Evolutionary conservation across 768 basidiomycete genomes (phyloP).

Genomic region (Coprinellus aureogranulatus): DNA sequence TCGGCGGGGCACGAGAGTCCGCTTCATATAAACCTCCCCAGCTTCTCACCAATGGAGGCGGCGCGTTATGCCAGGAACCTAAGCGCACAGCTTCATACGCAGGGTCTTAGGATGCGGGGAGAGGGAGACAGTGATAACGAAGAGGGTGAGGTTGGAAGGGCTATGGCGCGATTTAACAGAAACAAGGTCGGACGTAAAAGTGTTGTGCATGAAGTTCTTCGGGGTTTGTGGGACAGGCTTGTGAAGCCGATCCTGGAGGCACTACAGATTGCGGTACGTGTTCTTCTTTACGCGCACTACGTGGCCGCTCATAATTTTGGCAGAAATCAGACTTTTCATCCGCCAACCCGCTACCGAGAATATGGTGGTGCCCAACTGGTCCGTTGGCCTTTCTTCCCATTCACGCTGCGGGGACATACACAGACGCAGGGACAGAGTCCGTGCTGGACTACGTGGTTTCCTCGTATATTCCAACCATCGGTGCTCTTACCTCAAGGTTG

Average conservation of each 20-base stretch:
- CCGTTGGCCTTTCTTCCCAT: slow-evolving; percentile 6
- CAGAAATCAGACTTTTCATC: neutral
- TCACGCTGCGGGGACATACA: slow-evolving; percentile 5
- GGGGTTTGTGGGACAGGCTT: neutral
- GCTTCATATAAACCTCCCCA: neutral
- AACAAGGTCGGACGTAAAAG: neutral
- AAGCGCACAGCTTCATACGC: neutral
- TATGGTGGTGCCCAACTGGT: slow-evolving; percentile 4
- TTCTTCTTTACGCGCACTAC: neutral
- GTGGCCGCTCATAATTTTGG: neutral
- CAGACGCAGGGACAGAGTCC: neutral
- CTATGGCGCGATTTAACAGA: neutral
- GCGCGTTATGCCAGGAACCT: neutral
- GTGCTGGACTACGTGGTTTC: slow-evolving; percentile 3
- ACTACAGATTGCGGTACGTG: slow-evolving; percentile 4
- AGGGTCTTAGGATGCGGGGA: neutral
- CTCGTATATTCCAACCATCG: slow-evolving; percentile 5
- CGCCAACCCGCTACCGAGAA: neutral
- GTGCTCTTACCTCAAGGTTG: neutral
- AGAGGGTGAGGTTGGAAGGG: neutral
- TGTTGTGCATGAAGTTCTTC: neutral
- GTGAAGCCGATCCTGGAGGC: slow-evolving; percentile 9
- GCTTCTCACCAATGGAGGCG: neutral
- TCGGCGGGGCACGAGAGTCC: neutral
- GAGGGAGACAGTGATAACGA: neutral